Base-by-base conservation (phyloP, 192 early-diverging fungal species). In the Lobulomyces angularis region DNA sequence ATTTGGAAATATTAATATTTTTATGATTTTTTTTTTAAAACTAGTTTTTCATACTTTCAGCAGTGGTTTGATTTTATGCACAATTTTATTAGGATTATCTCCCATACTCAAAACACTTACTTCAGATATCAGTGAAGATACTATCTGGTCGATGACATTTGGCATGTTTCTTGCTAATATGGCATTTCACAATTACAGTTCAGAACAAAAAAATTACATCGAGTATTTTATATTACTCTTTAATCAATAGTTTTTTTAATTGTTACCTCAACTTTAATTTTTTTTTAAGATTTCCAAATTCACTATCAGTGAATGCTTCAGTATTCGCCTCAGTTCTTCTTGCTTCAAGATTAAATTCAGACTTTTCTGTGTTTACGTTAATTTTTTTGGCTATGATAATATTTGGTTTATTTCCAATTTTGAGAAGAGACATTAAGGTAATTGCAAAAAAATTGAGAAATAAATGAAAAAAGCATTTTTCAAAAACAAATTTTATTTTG, bases 321-420 rank as follows among this genome's bases (percentile, higher is more conserved):
- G 84, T 95, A 29, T 91, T 92, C 56, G 90, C 89, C 0, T 86
- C 86, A 9, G 88, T 94, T 0, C 62, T 97, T 7, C 58, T 97
- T 14, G 87, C 89, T 0, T 95, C 91, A 2, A 67, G 86, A 37
- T 64, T 97, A 16, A 24, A 72, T 38, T 81, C 78, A 41, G 84
- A 92, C 46, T 41, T 78, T n/a, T 71, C 82, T 56, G 90, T 92
- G 1, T 92, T 87, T 67, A 80, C 77, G 0, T 71, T 97, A 37
- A 63, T 94, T 63, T 61, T 79, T 0, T 82, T 87, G 66, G 84
- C 88, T 17, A 74, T 97, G 8, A 68, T 81, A 44, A 84, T 87
- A 74, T 97, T 97, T 65, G 90, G 81, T 1, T 53, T 97, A n/a
- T 88, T 95, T 48, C 94, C 94, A 0, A 87, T 92, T 27, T 79